Evolutionary conservation across 805 yeast genomes (phyloP).

Genomic region (Starmerella sp.): DNA sequence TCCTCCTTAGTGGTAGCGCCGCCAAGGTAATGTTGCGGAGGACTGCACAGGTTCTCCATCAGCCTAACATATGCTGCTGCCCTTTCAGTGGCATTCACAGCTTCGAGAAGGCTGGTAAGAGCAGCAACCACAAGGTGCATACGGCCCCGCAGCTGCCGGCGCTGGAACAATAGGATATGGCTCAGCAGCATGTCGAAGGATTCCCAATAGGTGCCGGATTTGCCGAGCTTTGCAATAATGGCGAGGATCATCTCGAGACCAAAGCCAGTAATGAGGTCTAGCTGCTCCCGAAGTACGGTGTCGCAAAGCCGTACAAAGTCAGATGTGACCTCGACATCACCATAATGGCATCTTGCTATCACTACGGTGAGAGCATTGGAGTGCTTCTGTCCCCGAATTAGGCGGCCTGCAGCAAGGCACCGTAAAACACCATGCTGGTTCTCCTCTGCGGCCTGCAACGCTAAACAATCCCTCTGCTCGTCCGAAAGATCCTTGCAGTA

Average conservation of each 20-base stretch:
- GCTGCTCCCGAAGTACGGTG: slow-evolving; percentile 36
- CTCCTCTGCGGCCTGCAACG: slow-evolving; percentile 6
- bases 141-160: slow-evolving; percentile 59
- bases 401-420: not conserved
- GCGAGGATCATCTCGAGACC: slow-evolving; percentile 46
- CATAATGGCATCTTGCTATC: not conserved
- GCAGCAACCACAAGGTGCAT: slow-evolving; percentile 51
- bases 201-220: not conserved
- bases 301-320: slow-evolving; percentile 31
- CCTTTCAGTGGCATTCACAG: slow-evolving; percentile 18
- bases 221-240: slow-evolving; percentile 26
- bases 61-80: slow-evolving; percentile 40
- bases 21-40: slow-evolving; percentile 33
- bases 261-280: slow-evolving; percentile 57
- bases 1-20: slow-evolving; percentile 29
- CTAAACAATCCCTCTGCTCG: slow-evolving; percentile 6
- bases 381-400: not conserved
- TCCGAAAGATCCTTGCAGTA: slow-evolving; percentile 10
- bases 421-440: slow-evolving; percentile 4
- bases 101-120: slow-evolving; percentile 41
- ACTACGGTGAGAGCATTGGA: not conserved
- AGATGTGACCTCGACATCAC: slow-evolving; percentile 1
- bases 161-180: slow-evolving; percentile 50
- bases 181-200: slow-evolving; percentile 38
- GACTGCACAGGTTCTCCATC: slow-evolving; percentile 63